Evolutionary conservation across 345 rosid species (phyloP), one percentile per base, ranked within the genome.

Genomic region (Iberis pinnata): DNA sequence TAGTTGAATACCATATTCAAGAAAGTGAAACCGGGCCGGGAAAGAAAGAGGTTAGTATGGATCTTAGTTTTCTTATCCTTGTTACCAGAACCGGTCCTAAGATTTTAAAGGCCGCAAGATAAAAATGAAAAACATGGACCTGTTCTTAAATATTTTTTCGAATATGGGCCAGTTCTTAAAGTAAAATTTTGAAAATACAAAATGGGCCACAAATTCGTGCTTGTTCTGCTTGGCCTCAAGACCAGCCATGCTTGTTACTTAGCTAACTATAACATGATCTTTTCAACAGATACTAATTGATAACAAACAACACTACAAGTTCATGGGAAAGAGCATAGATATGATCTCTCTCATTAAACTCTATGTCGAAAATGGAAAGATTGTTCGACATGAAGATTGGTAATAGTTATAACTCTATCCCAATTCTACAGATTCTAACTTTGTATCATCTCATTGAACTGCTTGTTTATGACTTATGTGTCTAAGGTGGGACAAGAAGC

Each of bases 341-440:
- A 76, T 89, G 95, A 73, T 77, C 49, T 83, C 97, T 47, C 94
- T 89, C 32, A 86, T 86, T 53, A 80, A 65, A 77, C 76, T 89
- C 46, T 20, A 71, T 19, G 74, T 82, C 14, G 85, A 77, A 76
- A 55, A 86, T 33, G 97, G 83, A 10, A 89, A 83, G 78, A 77
- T 89, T 46, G 68, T 82, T 36, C 89, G 84, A 12, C 97, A 84
- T 8, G 96, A 89, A 76, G 95, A 89, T 61, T 78, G 90, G 97
- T 89, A 86, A 54, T 29, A 27, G 9, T 6, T 22, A 18, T 12
- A 13, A 27, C 39, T 18, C 43, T 12, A 15, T 7, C 12, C 35
- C 9, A 14, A 20, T 6, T 53, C 11, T 27, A 18, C 4, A 26
- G 49, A 4, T 54, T 29, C 18, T n/a, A n/a, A n/a, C n/a, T 22